These are phyloP conservation scores for Paecilomyces dactylethromorphus DNA, from an alignment of 2,329 filamentous ascomycete genomes.

Conservation along the genomic window DNA sequence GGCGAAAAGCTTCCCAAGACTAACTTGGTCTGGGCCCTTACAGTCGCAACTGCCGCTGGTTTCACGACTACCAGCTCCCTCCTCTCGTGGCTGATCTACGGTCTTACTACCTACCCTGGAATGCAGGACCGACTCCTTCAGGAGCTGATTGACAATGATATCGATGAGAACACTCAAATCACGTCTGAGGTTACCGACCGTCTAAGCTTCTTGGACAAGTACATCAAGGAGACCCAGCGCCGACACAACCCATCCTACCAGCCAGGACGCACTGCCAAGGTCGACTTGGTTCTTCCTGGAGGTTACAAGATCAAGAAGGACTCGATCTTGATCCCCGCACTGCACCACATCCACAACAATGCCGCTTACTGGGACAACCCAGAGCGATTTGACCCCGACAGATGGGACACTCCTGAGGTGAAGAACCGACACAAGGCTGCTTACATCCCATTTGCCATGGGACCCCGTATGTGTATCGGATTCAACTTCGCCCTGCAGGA, in stretches of 20 bases:
- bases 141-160: constrained; percentile 48
- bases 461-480: constrained; percentile 54
- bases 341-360: neutral
- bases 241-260: constrained; percentile 57
- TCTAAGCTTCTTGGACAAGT: constrained; percentile 43
- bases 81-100: constrained; percentile 53
- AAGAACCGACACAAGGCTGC: constrained; percentile 46
- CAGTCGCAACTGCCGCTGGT: constrained; percentile 52
- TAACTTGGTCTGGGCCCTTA: constrained; percentile 27
- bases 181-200: constrained; percentile 37
- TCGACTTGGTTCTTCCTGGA: constrained; percentile 52
- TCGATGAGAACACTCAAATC: constrained; percentile 38
- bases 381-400: constrained; percentile 51
- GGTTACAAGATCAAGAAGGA: constrained; percentile 40
- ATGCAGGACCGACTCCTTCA: constrained; percentile 53
- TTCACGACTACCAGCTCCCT: constrained; percentile 56
- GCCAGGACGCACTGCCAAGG: constrained; percentile 51
- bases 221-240: constrained; percentile 56
- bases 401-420: constrained; percentile 52
- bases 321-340: neutral
- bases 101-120: constrained; percentile 47
- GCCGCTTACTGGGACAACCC: constrained; percentile 51
- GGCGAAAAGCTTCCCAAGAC: constrained; percentile 48
- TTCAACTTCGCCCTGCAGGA: constrained; percentile 60
- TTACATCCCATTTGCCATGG: constrained; percentile 55